Percentiles rank a stretch among this genome's conserved stretches.
Conservation (phyloP, 768 basidiomycete species). For the Kwoniella mangroviensis region DNA sequence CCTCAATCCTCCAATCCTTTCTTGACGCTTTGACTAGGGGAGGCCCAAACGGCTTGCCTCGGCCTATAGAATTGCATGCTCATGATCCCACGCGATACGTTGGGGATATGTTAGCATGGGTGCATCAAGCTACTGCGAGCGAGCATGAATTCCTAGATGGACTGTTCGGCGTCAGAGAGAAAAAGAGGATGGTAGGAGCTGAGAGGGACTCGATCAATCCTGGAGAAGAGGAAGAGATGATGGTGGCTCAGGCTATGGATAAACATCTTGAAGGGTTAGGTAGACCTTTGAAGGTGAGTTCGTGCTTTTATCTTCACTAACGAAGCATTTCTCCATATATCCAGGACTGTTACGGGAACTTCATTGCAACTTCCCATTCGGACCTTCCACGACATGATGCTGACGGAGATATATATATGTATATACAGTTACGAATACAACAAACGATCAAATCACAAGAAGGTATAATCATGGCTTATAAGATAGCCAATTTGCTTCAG, state of each 20-base stretch:
- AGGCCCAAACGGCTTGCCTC: constrained; percentile 78
- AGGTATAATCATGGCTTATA: constrained; percentile 87
- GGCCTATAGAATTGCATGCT: constrained; percentile 95
- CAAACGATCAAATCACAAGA: constrained; percentile 94
- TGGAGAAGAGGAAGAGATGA: constrained; percentile 70
- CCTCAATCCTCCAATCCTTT: constrained; percentile 78
- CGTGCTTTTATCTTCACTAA: too few relatives aligned
- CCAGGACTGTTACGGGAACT: too few relatives aligned
- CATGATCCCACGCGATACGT: constrained; percentile 96
- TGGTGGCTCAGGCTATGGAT: constrained; percentile 81
- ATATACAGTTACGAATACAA: constrained; percentile 75
- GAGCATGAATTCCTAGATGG: constrained; percentile 92
- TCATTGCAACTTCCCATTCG: too few relatives aligned
- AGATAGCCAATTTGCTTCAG: constrained; percentile 90
- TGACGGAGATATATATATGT: neutral
- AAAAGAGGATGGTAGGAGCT: constrained; percentile 75
- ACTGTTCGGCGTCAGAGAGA: constrained; percentile 74
- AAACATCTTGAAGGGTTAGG: constrained; percentile 79
- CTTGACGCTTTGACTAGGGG: constrained; percentile 85
- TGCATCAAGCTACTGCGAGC: constrained; percentile 92
- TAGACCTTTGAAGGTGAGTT: constrained; percentile 77
- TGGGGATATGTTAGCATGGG: constrained; percentile 98
- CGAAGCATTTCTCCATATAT: too few relatives aligned
- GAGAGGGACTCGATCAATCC: constrained; percentile 61
- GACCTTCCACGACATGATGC: neutral